phyloP scores from a whole-genome alignment of 1,139 yeast genomes.

The Maudiozyma humilis region DNA sequence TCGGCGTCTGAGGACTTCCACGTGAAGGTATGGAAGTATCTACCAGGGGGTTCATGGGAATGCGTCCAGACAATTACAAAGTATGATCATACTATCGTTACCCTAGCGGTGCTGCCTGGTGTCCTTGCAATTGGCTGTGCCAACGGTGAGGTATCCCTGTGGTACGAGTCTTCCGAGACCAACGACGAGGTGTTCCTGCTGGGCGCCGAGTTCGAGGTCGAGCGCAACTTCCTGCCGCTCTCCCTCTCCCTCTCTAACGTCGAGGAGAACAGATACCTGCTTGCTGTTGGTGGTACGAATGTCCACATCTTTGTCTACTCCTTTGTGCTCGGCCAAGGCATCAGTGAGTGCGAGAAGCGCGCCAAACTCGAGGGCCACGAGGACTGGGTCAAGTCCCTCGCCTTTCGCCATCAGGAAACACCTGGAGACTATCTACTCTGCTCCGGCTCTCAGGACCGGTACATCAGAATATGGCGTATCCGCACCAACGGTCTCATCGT shows the following conservation, averaged over 20 bases:
- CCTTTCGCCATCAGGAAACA: conserved; percentile 43
- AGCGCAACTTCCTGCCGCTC: conserved; percentile 55
- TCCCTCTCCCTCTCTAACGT: conserved; percentile 47
- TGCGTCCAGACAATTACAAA: conserved; percentile 35
- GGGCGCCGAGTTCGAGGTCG: conserved; percentile 36
- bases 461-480: conserved; percentile 79
- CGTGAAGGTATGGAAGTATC: conserved; percentile 51
- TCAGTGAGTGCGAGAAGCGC: conserved; percentile 32
- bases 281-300: conserved; percentile 82
- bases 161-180: conserved; percentile 32
- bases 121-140: conserved; percentile 58
- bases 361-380: conserved; percentile 77
- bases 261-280: conserved; percentile 35
- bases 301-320: conserved; percentile 50
- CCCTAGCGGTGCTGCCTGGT: conserved; percentile 33
- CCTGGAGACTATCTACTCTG: conserved; percentile 57
- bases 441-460: conserved; percentile 83
- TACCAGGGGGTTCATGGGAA: conserved; percentile 12
- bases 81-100: conserved; percentile 44
- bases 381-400: conserved; percentile 80
- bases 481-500: conserved; percentile 50
- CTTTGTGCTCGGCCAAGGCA: conserved; percentile 30
- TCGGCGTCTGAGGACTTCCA: conserved; percentile 60
- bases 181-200: conserved; percentile 25
- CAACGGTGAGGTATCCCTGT: conserved; percentile 49